phyloP scores from a whole-genome alignment of 495 filamentous ascomycete genomes.

The Podospora comata region DNA sequence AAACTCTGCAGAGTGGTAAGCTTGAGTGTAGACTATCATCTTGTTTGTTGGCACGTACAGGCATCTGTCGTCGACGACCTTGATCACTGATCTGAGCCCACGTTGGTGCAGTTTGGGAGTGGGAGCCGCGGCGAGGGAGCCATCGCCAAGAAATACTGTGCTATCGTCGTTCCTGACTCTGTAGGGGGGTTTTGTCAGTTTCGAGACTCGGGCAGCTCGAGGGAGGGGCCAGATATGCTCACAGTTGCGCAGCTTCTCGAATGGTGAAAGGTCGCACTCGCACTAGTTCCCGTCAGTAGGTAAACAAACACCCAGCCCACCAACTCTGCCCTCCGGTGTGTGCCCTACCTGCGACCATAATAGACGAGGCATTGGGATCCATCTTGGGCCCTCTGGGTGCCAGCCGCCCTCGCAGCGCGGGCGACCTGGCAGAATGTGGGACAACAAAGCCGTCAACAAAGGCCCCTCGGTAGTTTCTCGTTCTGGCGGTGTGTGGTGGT shows the following conservation, averaged over 20 bases:
- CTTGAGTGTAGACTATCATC: not conserved
- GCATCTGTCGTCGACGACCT: conserved; percentile 94
- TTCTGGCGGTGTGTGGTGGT: not conserved
- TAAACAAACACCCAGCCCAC: not conserved
- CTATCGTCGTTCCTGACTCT: conserved; percentile 79
- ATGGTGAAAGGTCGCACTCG: conserved; percentile 94
- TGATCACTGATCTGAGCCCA: conserved; percentile 86
- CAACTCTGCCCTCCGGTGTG: not conserved
- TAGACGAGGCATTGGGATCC: conserved; percentile 44
- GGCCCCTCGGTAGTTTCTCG: not conserved
- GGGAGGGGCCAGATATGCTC: conserved; percentile 19
- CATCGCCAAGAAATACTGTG: conserved; percentile 90
- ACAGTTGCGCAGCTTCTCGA: conserved; percentile 66
- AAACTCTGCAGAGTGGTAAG: conserved; percentile 64
- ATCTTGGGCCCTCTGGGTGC: conserved; percentile 28
- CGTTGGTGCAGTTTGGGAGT: conserved; percentile 81
- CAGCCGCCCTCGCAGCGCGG: conserved; percentile 9
- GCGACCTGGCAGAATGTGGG: not conserved
- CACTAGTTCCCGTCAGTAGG: conserved; percentile 48
- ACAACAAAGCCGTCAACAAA: not conserved
- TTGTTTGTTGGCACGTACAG: conserved; percentile 58
- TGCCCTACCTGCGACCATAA: conserved; percentile 59
- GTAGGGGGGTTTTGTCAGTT: conserved; percentile 20
- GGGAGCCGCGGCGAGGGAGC: conserved; percentile 80
- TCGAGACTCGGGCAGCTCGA: not conserved